Evolutionary conservation across 768 basidiomycete genomes (phyloP), one percentile per base, ranked within the genome.

Genomic region (Candolleomyces eurysporus): DNA sequence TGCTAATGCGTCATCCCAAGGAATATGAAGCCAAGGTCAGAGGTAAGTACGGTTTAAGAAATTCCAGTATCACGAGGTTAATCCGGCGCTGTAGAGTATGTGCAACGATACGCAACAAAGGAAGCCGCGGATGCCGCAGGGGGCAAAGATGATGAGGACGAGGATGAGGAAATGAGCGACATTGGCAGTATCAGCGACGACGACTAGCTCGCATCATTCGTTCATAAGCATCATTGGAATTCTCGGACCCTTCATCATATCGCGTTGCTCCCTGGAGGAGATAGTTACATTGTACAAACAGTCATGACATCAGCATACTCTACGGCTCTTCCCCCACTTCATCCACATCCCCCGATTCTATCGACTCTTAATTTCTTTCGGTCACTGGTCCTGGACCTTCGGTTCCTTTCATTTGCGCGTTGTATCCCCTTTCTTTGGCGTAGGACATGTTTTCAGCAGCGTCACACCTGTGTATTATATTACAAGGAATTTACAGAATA

Each of bases 1-100:
- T 99, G 42, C 84, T 98, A 64, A 95, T 98, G 93, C 90, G 96
- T 31, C 96, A 98, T 71, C 95, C 95, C 39, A 94, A 96, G 73
- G 90, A 94, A 64, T 99, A 99, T 68, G 94, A 96, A 65, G 83
- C 83, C 22, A 96, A 93, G 72, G 96, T 99, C 60, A 94, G 94
- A 79, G 94, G 93, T 90, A 69, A 36, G 82, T 66, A 21, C 21
- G 14, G 4, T 31, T 30, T 55, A 22, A 16, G 17, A 19, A 13
- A n/a, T 36, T 19, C 3, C 17, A 32, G 48, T 49, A 19, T 6
- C 62, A 52, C 42, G 66, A 48, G 30, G 39, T 1, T 36, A 19
- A 22, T n/a, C 26, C 42, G 22, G 14, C 45, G 30, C 57, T 42
- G 16, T 50, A 96, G 95, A 97, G 68, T 98, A 98, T 70, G 96